Evolutionary conservation across 2,329 filamentous ascomycete genomes (phyloP).

Genomic region (Colletotrichum tropicicola): DNA sequence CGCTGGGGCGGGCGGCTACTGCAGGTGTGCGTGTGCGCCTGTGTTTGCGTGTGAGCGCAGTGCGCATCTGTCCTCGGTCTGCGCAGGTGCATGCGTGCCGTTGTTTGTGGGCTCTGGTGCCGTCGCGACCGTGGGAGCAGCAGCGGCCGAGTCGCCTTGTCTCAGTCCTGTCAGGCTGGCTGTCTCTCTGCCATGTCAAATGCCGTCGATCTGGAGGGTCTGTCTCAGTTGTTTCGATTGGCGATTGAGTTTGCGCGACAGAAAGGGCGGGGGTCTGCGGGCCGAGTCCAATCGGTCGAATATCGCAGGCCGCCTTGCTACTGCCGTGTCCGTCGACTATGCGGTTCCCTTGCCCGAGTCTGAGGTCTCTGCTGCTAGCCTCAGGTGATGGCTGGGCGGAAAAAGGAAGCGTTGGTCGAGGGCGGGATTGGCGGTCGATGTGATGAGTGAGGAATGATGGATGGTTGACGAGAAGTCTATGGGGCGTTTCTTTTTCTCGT

Average conservation of each 20-base stretch:
- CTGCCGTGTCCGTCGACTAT: background rate
- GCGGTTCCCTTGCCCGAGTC: background rate
- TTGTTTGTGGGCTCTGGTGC: background rate
- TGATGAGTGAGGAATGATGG: conserved; percentile 20
- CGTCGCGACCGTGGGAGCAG: background rate
- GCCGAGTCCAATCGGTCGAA: background rate
- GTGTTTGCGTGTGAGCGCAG: background rate
- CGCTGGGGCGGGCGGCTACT: conserved; percentile 13
- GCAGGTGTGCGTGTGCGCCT: background rate
- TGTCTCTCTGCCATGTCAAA: conserved; percentile 12
- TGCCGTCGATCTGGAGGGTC: conserved; percentile 20
- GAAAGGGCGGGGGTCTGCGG: conserved; percentile 5
- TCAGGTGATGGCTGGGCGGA: background rate
- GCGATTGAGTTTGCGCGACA: conserved; percentile 15
- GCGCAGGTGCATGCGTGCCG: background rate
- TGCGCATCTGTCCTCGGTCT: background rate
- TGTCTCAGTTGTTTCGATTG: conserved; percentile 27
- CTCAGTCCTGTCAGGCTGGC: conserved; percentile 14
- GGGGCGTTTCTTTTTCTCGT: conserved; percentile 14
- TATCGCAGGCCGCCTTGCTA: background rate
- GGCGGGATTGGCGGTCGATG: conserved; percentile 12
- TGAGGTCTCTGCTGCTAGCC: background rate
- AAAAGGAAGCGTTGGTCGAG: conserved; percentile 12
- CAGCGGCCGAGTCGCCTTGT: background rate
- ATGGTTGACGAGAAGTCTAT: conserved; percentile 11